These are phyloP conservation scores for Taiozyma sp. DNA, from an alignment of 1,139 yeast genomes.

Conservation along the genomic window DNA sequence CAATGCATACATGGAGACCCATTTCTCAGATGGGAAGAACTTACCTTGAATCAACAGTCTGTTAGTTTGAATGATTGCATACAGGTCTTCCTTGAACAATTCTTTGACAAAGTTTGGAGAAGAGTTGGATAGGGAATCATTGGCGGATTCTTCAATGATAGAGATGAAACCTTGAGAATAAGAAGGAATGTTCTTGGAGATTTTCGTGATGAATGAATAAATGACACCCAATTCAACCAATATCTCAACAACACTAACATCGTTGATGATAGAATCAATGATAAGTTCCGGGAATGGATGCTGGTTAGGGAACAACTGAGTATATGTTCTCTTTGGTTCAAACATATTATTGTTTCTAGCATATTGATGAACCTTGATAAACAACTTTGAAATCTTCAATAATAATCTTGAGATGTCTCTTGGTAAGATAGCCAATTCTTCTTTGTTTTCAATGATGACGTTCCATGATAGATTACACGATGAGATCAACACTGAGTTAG, in stretches of 20 bases:
- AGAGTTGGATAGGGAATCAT: conserved; percentile 34
- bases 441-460: conserved; percentile 25
- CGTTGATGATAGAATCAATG: conserved; percentile 70
- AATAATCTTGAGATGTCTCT: conserved; percentile 45
- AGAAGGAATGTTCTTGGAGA: conserved; percentile 44
- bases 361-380: conserved; percentile 47
- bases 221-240: conserved; percentile 63
- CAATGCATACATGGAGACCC: conserved; percentile 64
- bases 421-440: conserved; percentile 31
- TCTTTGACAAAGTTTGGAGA: conserved; percentile 25
- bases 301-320: conserved; percentile 59
- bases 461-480: conserved; percentile 40
- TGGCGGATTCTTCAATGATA: conserved; percentile 32
- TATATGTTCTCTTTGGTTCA: conserved; percentile 57
- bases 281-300: conserved; percentile 64
- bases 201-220: conserved; percentile 50
- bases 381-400: conserved; percentile 46
- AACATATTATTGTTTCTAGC: conserved; percentile 47
- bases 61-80: conserved; percentile 42
- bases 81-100: conserved; percentile 28
- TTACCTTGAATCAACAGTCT: conserved; percentile 52
- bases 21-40: conserved; percentile 60
- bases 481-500: conserved; percentile 51
- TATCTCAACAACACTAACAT: conserved; percentile 66
- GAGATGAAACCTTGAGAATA: conserved; percentile 39